phyloP scores from a whole-genome alignment of 2,329 filamentous ascomycete genomes.

The Capronia epimyces region DNA sequence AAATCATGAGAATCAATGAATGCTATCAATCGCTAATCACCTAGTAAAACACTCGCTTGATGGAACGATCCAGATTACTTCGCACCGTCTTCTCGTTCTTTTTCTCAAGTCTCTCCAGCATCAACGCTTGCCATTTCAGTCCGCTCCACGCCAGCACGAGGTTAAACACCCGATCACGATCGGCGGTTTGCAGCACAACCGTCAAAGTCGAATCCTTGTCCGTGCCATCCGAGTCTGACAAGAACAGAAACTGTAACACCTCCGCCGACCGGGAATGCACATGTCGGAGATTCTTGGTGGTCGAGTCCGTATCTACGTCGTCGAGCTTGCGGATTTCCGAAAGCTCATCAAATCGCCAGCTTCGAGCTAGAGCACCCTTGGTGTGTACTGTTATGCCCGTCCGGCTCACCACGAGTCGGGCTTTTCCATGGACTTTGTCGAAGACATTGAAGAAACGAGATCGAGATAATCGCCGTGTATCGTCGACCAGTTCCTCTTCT shows the following conservation, averaged over 20 bases:
- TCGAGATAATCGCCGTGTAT: background rate
- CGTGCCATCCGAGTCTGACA: background rate
- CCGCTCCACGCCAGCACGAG: slow-evolving; percentile 29
- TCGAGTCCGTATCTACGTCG: slow-evolving; percentile 4
- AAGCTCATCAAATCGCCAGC: slow-evolving; percentile 11
- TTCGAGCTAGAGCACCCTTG: background rate
- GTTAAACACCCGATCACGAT: slow-evolving; percentile 30
- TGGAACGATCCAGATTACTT: slow-evolving; percentile 16
- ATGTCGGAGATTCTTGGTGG: slow-evolving; percentile 12
- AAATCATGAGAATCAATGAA: background rate
- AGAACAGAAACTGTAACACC: slow-evolving; percentile 13
- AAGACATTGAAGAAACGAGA: slow-evolving; percentile 8
- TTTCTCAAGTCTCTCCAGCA: slow-evolving; percentile 20
- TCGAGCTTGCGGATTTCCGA: slow-evolving; percentile 24
- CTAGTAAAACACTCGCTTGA: slow-evolving; percentile 20
- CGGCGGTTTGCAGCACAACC: slow-evolving; percentile 13
- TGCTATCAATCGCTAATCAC: slow-evolving; percentile 3
- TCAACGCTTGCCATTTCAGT: slow-evolving; percentile 26
- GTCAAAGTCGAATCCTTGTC: slow-evolving; percentile 5
- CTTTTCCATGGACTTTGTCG: slow-evolving; percentile 6
- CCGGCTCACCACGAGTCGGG: slow-evolving; percentile 8
- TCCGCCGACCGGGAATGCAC: slow-evolving; percentile 11
- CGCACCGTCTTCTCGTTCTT: slow-evolving; percentile 3
- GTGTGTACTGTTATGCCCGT: slow-evolving; percentile 3
- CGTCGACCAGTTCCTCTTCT: background rate